Percentiles rank a stretch among this genome's conserved stretches.
phyloP scores from a whole-genome alignment of 1,139 yeast genomes.

The Kurtzmaniella quercitrusa region DNA sequence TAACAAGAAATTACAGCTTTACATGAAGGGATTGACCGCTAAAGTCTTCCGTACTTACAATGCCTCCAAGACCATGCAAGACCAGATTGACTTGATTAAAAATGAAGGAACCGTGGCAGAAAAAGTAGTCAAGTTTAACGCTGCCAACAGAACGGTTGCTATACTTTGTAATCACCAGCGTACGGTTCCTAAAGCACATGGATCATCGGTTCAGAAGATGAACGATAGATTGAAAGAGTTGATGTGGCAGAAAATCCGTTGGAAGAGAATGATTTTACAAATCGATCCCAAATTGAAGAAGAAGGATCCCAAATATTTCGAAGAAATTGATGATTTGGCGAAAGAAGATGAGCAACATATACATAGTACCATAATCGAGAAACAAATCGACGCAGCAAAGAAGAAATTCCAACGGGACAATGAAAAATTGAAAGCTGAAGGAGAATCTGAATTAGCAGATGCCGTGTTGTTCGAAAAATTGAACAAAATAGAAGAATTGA shows the following conservation, averaged over 20 bases:
- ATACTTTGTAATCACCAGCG: constrained; percentile 97
- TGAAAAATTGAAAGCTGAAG: constrained; percentile 62
- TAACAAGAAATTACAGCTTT: constrained; percentile 81
- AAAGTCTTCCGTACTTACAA: constrained; percentile 97
- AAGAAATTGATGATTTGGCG: constrained; percentile 64
- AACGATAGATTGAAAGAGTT: constrained; percentile 73
- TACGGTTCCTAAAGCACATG: constrained; percentile 82
- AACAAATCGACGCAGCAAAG: constrained; percentile 59
- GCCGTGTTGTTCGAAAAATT: constrained; percentile 57
- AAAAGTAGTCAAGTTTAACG: constrained; percentile 82
- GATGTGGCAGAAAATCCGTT: constrained; percentile 76
- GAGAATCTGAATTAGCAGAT: constrained; percentile 49
- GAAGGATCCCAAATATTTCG: constrained; percentile 57
- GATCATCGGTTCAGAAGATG: constrained; percentile 72
- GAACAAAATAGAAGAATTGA: constrained; percentile 52
- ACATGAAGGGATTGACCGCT: constrained; percentile 93
- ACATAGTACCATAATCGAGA: constrained; percentile 50
- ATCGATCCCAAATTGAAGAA: constrained; percentile 53
- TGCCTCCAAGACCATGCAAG: constrained; percentile 96
- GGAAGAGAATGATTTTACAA: constrained; percentile 65
- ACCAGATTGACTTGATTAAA: constrained; percentile 76
- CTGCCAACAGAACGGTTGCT: constrained; percentile 94
- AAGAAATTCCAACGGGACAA: constrained; percentile 73
- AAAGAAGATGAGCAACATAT: constrained; percentile 61
- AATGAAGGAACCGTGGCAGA: constrained; percentile 86